Base-by-base conservation (phyloP, 2,329 filamentous ascomycete species). In the Penicillium rolfsii region DNA sequence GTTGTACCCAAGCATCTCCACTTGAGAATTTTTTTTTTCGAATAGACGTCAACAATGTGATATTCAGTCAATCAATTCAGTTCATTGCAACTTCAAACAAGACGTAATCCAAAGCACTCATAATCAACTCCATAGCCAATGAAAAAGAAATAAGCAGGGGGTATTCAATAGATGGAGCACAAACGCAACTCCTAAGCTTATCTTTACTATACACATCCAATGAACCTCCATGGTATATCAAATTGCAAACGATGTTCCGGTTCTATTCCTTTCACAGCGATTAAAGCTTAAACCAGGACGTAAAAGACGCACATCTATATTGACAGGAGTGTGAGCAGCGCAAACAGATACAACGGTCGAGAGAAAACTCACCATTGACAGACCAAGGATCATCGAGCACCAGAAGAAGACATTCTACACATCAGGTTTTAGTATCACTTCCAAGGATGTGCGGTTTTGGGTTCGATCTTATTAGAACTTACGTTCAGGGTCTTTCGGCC, bases 381-480 rank as follows among this genome's bases (percentile, higher is more conserved):
- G 78, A 0, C 93, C 93, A 53, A 95, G 73, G 67, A 97, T 92
- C 91, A 97, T 97, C 26, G 89, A 93, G 71, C 87, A 89, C 93
- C 93, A 97, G 74, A 97, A 97, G 63, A 91, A 89, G 26, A 93
- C 87, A 69, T 96, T 96, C 80, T 82, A 48, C 22, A 60, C 2
- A n/a, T 28, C 24, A 33, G 5, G 38, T 12, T 1, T 53, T 28
- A 53, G 50, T 12, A 12, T 12, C n/a, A 2, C 28, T 22, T 4
- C 11, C 30, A 9, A 52, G 8, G 35, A 12, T 3, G 14, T 11
- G 11, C 30, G 7, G 28, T 4, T 30, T 33, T 33, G 50, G 22
- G 35, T 14, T 22, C 9, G 38, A 33, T 14, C 3, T 22, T 41
- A 26, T 11, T 16, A 19, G 41, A 12, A 70, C 75, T 68, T 68